Conservation (phyloP, 352 stramenopile species). For the Phytophthora foliorum region DNA sequence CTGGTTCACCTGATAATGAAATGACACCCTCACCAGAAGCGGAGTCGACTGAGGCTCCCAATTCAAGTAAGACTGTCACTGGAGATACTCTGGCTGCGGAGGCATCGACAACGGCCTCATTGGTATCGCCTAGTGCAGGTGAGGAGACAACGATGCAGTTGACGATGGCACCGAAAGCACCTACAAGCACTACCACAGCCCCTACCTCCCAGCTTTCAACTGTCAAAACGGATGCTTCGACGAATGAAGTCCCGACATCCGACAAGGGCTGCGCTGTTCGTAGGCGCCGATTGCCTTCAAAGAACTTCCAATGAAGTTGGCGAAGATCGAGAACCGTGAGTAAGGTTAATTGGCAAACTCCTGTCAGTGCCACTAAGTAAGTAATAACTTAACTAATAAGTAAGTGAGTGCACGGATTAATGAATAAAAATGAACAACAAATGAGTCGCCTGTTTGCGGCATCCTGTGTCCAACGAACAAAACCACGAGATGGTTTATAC, state of each 20-base stretch:
- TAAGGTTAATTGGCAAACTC: neutral
- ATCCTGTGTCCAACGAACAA: too few relatives aligned
- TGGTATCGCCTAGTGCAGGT: neutral
- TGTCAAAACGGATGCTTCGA: neutral
- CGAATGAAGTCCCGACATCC: neutral
- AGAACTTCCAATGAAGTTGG: neutral
- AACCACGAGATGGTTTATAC: too few relatives aligned
- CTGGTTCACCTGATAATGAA: neutral
- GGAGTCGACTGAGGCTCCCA: constrained; percentile 11
- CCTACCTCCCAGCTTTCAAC: neutral
- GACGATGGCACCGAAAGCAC: neutral
- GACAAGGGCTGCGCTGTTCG: constrained; percentile 11
- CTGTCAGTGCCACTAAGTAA: too few relatives aligned
- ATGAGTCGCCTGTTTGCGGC: too few relatives aligned
- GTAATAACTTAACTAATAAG: too few relatives aligned
- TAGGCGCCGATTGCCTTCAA: neutral
- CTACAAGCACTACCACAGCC: neutral
- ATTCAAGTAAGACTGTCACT: constrained; percentile 1
- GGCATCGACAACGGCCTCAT: neutral
- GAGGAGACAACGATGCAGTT: neutral
- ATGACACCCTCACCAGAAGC: neutral
- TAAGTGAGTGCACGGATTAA: too few relatives aligned
- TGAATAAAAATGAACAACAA: too few relatives aligned
- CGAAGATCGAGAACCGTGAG: neutral
- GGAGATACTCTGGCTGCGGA: neutral